These are phyloP conservation scores for Polygonum maritimum DNA, from an alignment of 148 eudicot species.

Conservation along the genomic window DNA sequence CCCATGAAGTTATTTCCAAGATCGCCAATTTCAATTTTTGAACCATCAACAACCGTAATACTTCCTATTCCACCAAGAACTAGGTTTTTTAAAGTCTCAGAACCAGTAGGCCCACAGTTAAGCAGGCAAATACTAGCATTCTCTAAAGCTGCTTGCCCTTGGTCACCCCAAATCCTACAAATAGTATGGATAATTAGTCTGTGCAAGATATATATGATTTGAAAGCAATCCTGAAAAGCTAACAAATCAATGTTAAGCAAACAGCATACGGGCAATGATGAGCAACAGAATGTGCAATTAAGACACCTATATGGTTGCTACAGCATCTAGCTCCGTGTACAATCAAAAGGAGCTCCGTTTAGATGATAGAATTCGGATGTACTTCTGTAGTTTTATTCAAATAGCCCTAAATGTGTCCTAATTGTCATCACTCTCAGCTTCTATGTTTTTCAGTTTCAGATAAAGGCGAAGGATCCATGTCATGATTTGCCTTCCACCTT, in stretches of 20 bases:
- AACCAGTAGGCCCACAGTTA: conserved; percentile 95
- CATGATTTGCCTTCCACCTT: neutral
- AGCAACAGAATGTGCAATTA: neutral
- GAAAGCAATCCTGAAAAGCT: neutral
- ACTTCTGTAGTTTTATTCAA: neutral
- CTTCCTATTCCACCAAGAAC: conserved; percentile 97
- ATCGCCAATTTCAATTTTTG: conserved; percentile 77
- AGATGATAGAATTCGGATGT: neutral
- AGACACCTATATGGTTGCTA: neutral
- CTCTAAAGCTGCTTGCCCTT: conserved; percentile 91
- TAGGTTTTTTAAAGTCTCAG: conserved; percentile 82
- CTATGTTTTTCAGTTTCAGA: neutral
- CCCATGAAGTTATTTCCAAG: conserved; percentile 97
- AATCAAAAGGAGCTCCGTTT: neutral
- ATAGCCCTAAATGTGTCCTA: neutral
- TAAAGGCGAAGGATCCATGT: neutral
- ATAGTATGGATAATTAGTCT: conserved; percentile 7
- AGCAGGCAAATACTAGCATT: conserved; percentile 89
- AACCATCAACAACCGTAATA: conserved; percentile 81
- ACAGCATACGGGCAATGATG: neutral
- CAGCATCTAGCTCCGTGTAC: neutral
- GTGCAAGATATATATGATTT: neutral
- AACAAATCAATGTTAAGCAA: neutral
- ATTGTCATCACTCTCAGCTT: neutral
- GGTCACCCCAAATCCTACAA: conserved; percentile 97